Evolutionary conservation across 192 early-diverging fungal species (phyloP), one percentile per base, ranked within the genome.

Genomic region (Geosiphon pyriformis): DNA sequence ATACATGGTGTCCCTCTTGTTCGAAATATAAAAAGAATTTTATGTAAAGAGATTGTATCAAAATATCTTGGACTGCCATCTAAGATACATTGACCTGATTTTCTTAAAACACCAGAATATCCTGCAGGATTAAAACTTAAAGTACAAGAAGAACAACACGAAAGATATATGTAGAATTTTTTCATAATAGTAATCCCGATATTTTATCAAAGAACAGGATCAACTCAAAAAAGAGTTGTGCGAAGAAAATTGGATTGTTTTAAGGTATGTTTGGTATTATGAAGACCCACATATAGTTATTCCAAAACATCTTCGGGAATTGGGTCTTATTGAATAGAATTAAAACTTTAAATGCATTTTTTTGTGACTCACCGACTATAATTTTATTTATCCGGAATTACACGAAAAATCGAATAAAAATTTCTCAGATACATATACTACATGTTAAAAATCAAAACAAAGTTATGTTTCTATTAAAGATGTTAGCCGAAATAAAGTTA

Each of bases 301-400:
- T 54, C 52, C 52, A 7, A 20, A 54, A 20, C 52, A 54, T 59
- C 29, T 59, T 59, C 57, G 57, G 34, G 57, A 59, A 31, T 59
- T 59, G 57, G 57, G 57, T 59, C 57, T 59, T 31, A 59, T 59
- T 8, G 29, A 60, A 60, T 60, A 57, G 31, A 60, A 2, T 60
- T 32, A 60, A 35, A 60, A 60, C 58, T 60, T 60, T 30, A 30
- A 55, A 32, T 55, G 18, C 11, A 23, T 4, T 51, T 51, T 15
- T 10, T 15, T 20, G 17, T 10, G 2, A 49, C 48, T 51, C 25
- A 23, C 25, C 49, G 25, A 51, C 49, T 51, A 51, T 51, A 51
- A 51, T 51, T 51, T 51, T 51, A 51, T 51, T 51, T 23, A 51
- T 51, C 49, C 17, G 49, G 17, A 51, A 51, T 51, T 51, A 51